Percentiles rank a stretch among this genome's conserved stretches.
These are phyloP conservation scores for Podospora didyma DNA, from an alignment of 495 filamentous ascomycete species.

Conservation along the genomic window DNA sequence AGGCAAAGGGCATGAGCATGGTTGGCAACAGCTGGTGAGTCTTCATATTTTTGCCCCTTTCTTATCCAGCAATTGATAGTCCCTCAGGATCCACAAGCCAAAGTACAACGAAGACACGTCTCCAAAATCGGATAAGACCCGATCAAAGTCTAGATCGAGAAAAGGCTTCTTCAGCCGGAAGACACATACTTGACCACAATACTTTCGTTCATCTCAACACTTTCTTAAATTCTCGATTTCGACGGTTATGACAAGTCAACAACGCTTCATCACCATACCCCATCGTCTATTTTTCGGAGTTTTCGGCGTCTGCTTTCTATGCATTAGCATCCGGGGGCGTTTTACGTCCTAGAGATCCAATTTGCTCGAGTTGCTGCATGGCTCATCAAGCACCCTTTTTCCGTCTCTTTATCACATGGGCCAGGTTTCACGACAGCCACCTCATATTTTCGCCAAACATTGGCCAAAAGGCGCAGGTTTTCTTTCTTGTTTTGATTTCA, in stretches of 20 bases:
- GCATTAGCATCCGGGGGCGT: background rate
- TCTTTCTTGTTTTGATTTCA: background rate
- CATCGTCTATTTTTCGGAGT: background rate
- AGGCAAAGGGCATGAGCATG: slow-evolving; percentile 93
- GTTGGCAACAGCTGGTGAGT: slow-evolving; percentile 94
- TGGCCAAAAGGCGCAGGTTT: no score
- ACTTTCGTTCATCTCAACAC: background rate
- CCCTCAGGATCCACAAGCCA: slow-evolving; percentile 80
- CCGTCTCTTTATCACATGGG: no score
- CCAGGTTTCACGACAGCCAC: no score
- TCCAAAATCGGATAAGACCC: slow-evolving; percentile 27
- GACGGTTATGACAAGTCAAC: slow-evolving; percentile 2
- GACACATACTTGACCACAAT: background rate
- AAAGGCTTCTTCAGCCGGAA: slow-evolving; percentile 40
- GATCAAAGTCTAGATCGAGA: slow-evolving; percentile 43
- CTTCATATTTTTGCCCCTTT: background rate
- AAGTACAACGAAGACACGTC: slow-evolving; percentile 71
- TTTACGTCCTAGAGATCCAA: background rate
- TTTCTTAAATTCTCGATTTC: background rate
- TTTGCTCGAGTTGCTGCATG: background rate
- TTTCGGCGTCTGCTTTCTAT: background rate
- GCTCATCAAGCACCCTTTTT: no score
- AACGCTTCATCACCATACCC: background rate
- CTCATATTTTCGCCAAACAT: no score
- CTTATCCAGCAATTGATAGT: background rate